Conservation (phyloP, 2,329 filamentous ascomycete genomes). For the Arthrobotrys sphaeroides region DNA sequence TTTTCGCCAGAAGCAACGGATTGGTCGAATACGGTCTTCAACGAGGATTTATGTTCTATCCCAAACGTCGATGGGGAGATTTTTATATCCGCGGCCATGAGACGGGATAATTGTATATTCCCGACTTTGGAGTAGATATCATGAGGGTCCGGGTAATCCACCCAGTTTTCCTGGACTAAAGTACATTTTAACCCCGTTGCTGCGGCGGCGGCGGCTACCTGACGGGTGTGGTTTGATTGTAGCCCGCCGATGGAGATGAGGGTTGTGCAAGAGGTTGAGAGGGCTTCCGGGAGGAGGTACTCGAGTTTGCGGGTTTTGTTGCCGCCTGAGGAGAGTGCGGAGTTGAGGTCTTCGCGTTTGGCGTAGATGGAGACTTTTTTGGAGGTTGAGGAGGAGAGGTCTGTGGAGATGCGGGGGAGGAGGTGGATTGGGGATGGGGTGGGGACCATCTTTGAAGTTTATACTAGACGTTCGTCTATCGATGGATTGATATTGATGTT, state of each 20-base stretch:
- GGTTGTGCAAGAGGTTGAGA: conserved; percentile 69
- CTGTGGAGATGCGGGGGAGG: conserved; percentile 72
- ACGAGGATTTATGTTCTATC: conserved; percentile 74
- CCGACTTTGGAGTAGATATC: conserved; percentile 71
- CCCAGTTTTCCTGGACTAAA: conserved; percentile 75
- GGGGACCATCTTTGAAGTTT: no score
- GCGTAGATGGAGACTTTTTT: conserved; percentile 70
- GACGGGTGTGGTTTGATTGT: conserved; percentile 76
- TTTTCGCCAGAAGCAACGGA: conserved; percentile 67
- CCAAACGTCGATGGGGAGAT: conserved; percentile 69
- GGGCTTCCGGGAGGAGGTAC: conserved; percentile 73
- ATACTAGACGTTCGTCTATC: no score
- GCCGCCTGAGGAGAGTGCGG: conserved; percentile 72
- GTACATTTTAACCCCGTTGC: conserved; percentile 43
- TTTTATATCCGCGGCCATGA: conserved; percentile 73
- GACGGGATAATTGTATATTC: conserved; percentile 75
- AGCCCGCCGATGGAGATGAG: conserved; percentile 74
- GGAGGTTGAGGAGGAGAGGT: conserved; percentile 63
- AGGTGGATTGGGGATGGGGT: conserved; percentile 75
- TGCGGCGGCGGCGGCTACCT: conserved; percentile 70
- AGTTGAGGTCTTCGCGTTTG: conserved; percentile 77
- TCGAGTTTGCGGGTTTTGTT: conserved; percentile 77
- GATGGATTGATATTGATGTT: no score
- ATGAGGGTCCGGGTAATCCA: conserved; percentile 68
- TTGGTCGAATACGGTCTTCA: conserved; percentile 67